Evolutionary conservation across 306 rosid species (phyloP), one percentile per base, ranked within the genome.

Genomic region (Dryas alaskensis): DNA sequence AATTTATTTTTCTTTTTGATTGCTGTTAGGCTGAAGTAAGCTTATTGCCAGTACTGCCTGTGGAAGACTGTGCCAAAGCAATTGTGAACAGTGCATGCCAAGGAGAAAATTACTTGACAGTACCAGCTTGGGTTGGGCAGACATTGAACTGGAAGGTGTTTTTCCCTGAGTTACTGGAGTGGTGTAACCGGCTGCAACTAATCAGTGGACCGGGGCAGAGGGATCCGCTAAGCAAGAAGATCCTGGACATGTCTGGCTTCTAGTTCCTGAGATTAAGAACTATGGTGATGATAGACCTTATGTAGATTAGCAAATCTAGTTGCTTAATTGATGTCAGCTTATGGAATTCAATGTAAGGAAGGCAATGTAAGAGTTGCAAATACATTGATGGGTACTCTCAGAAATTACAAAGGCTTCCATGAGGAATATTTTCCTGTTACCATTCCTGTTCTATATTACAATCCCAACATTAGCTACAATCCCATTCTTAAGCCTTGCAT

Each of bases 61-160:
- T 82, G 5, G 49, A 60, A 57, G 74, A 69, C 48, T 84, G 83
- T 25, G 89, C 87, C 39, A 82, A 81, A 79, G 83, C 81, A 65
- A 83, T 89, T 5, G 87, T 87, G 81, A 72, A 77, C 10, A 37
- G 87, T 7, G 90, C 80, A 1, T 86, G 86, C 77, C 73, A 80
- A 19, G 93, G 97, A 69, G 96, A 83, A 12, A 52, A 62, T 8
- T 76, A 69, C 59, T 63, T 81, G 84, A 82, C 93, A 10, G 86
- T 78, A 51, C 92, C 92, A 59, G 60, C 75, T 16, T 89, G 90
- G 90, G 22, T 81, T 11, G 76, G 63, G 52, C 81, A 74, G 17
- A 61, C 82, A 17, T 84, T 87, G 58, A 83, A 80, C 54, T 84
- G 80, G 82, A 78, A 72, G 73, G 63, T 43, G 65, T 72, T 81